A percentile compares a stretch with the other conserved stretches of the same genome.
Conservation (phyloP, 305 asterid species). For the Fraxinus angustifolia region DNA sequence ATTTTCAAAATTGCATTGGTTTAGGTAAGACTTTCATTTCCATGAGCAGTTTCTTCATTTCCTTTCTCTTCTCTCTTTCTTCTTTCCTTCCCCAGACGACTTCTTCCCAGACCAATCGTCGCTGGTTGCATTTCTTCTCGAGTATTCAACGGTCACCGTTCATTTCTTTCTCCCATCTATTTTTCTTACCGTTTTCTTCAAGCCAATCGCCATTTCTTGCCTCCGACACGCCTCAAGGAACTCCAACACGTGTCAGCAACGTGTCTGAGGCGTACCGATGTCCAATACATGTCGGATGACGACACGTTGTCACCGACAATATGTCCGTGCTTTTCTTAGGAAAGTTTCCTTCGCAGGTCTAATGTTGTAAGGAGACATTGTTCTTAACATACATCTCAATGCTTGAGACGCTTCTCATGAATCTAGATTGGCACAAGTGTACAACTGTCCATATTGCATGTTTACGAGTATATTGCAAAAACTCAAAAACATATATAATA, state of each 20-base stretch:
- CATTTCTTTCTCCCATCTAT: not conserved
- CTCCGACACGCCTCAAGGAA: not conserved
- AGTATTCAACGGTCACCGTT: not conserved
- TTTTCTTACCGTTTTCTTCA: not conserved
- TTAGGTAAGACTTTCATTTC: not conserved
- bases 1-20: not conserved
- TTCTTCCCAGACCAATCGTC: not conserved
- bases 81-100: not conserved
- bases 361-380: not conserved
- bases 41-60: not conserved
- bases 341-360: not conserved
- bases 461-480: not conserved
- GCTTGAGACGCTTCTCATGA: slow-evolving; percentile 9
- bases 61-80: not conserved
- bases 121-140: not conserved
- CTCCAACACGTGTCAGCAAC: not conserved
- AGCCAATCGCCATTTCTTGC: not conserved
- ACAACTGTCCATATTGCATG: not conserved
- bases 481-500: not conserved
- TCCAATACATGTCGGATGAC: not conserved
- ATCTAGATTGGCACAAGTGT: not conserved
- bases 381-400: not conserved
- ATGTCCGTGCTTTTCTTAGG: not conserved
- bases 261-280: not conserved
- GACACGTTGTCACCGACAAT: not conserved